Percentiles rank a stretch among this genome's conserved stretches.
Conservation (phyloP, 768 basidiomycete species). For the Mycena galericulata region DNA sequence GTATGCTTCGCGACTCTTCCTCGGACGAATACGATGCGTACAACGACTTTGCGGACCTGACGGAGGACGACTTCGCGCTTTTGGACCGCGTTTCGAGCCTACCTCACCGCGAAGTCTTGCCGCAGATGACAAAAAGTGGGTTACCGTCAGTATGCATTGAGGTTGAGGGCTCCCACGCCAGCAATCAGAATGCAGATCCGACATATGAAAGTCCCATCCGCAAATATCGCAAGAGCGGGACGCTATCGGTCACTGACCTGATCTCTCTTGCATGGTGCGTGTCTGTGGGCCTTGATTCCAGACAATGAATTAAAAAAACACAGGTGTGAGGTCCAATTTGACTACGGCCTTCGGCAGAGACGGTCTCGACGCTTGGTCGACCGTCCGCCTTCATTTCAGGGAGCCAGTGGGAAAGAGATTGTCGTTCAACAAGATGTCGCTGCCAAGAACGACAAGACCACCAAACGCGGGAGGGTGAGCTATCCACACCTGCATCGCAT, state of each 20-base stretch:
- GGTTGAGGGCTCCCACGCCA: conserved; percentile 36
- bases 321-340: conserved; percentile 87
- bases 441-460: conserved; percentile 62
- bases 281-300: conserved; percentile 16
- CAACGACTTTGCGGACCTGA: conserved; percentile 67
- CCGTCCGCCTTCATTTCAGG: conserved; percentile 68
- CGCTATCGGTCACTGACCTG: conserved; percentile 73
- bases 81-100: conserved; percentile 55
- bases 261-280: conserved; percentile 71
- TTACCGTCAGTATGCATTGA: conserved; percentile 52
- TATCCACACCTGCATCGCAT: background rate
- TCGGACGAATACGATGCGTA: conserved; percentile 58
- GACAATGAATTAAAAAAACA: background rate
- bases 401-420: conserved; percentile 71
- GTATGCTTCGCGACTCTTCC: conserved; percentile 33
- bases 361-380: conserved; percentile 59
- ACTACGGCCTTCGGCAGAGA: conserved; percentile 76
- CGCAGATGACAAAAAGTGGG: conserved; percentile 20
- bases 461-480: conserved; percentile 67
- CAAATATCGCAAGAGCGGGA: conserved; percentile 57
- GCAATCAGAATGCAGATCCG: background rate
- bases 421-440: conserved; percentile 64
- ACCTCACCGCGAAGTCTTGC: background rate
- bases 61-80: conserved; percentile 64
- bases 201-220: conserved; percentile 51